Evolutionary conservation across 2,329 filamentous ascomycete genomes (phyloP), one percentile per base, ranked within the genome.

Genomic region (Plectosphaerella plurivora): DNA sequence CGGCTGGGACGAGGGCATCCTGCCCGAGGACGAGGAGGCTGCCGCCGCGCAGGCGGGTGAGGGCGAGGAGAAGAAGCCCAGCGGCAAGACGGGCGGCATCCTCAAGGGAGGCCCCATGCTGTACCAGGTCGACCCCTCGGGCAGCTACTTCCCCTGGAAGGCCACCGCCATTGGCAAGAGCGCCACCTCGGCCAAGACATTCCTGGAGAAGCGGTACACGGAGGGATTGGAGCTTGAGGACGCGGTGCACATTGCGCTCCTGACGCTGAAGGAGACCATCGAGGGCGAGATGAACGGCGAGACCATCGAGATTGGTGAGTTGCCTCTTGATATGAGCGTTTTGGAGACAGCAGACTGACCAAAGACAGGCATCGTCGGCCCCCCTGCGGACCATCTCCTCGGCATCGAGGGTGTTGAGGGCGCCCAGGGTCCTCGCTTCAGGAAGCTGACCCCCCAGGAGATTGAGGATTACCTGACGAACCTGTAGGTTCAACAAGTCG

Each of bases 401-500:
- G 94, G 94, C 48, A 89, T 91, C 57, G 91, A 96, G 71, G 91
- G 91, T 55, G 89, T 95, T 11, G 88, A 93, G 65, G 89, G 89
- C 57, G 89, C 89, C 18, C 82, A 85, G 61, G 91, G 91, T 45
- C 91, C 91, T 53, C 83, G 91, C 58, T 96, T 96, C 83, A 83
- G 91, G 73, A 96, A 96, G 82, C 77, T 99, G 73, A 96, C 84
- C 65, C 91, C 96, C 66, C 91, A 96, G 75, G 94, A 99, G 77
- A 97, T 99, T 67, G 94, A 99, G 79, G 94, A 99, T 73, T 99
- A 99, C 77, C 78, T 99, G 73, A 97, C 94, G 72, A 97, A 96
- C 82, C 84, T 99, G 82, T 97, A 82, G 85, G 68, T 52, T 56
- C 59, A 56, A 52, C 60, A 45, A 22, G 14, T 22, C 35, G 25